These are phyloP conservation scores for Striga hermonthica DNA, from an alignment of 305 asterid genomes.

Conservation along the genomic window DNA sequence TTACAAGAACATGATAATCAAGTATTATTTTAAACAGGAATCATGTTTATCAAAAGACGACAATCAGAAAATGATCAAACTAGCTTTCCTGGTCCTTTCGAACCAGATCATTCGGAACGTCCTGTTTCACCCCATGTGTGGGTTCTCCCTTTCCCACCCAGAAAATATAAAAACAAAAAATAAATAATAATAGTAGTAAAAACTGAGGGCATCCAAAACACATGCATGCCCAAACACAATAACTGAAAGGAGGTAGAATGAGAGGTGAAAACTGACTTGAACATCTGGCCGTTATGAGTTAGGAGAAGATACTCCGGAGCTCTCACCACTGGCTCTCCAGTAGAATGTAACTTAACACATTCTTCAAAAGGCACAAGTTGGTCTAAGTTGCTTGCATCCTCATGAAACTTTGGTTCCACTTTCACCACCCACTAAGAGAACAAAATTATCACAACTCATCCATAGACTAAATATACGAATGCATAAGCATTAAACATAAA, in stretches of 20 bases:
- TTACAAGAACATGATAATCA: conserved; percentile 1
- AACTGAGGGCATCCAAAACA: conserved; percentile 20
- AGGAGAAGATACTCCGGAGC: conserved; percentile 94
- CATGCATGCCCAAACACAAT: conserved; percentile 19
- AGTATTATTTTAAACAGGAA: conserved; percentile 11
- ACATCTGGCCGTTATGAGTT: conserved; percentile 87
- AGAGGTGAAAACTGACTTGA: conserved; percentile 68
- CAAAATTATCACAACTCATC: conserved; percentile 34
- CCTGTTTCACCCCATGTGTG: neutral
- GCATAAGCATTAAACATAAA: conserved; percentile 15
- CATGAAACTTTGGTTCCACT: conserved; percentile 89
- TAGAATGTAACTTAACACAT: conserved; percentile 68
- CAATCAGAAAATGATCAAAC: conserved; percentile 17
- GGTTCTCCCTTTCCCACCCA: conserved; percentile 20
- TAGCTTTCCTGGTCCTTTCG: too few relatives aligned
- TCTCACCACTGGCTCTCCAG: conserved; percentile 65
- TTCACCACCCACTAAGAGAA: conserved; percentile 83
- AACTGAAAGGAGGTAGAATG: conserved; percentile 30
- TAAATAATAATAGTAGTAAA: neutral
- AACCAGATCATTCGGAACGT: conserved; percentile 13
- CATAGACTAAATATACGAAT: conserved; percentile 16
- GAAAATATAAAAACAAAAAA: neutral
- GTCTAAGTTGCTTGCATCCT: conserved; percentile 87
- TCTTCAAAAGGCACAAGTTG: conserved; percentile 95
- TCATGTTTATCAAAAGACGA: neutral